Percentiles rank a stretch among this genome's conserved stretches.
These are phyloP conservation scores for Crucibulum laeve DNA, from an alignment of 768 basidiomycete species.

Conservation along the genomic window DNA sequence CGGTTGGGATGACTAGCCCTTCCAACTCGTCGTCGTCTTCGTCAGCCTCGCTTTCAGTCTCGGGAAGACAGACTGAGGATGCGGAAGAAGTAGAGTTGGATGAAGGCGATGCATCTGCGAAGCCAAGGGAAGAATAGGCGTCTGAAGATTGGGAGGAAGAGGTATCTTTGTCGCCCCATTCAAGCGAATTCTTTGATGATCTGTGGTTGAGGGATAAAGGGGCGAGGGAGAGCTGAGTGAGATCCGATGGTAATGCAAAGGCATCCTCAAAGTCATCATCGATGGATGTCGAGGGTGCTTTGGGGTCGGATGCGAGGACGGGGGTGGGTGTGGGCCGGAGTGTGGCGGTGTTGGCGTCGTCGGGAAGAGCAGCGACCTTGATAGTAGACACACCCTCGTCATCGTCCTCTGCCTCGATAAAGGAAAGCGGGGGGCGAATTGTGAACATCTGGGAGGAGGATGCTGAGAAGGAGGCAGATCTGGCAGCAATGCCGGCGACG, in stretches of 20 bases:
- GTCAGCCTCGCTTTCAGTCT: constrained; percentile 70
- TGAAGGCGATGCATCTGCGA: constrained; percentile 66
- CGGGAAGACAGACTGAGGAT: constrained; percentile 59
- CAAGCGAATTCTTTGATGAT: constrained; percentile 78
- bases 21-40: constrained; percentile 74
- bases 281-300: constrained; percentile 31
- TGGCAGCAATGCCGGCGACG: constrained; percentile 31
- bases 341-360: constrained; percentile 44
- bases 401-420: constrained; percentile 48
- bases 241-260: constrained; percentile 75
- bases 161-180: constrained; percentile 84
- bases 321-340: constrained; percentile 26
- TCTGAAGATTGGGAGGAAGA: constrained; percentile 86
- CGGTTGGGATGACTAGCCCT: constrained; percentile 73
- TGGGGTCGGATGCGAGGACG: constrained; percentile 28
- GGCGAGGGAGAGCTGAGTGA: constrained; percentile 78
- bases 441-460: constrained; percentile 43
- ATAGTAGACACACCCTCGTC: constrained; percentile 81
- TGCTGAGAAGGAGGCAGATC: constrained; percentile 29
- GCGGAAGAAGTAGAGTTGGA: constrained; percentile 69
- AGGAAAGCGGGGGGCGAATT: constrained; percentile 57
- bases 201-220: constrained; percentile 73
- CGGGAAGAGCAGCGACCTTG: constrained; percentile 39
- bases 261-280: constrained; percentile 84
- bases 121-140: constrained; percentile 75